Percentiles rank a stretch among this genome's conserved stretches.
These are phyloP conservation scores for Scheffersomyces segobiensis DNA, from an alignment of 1,139 yeast species.

Conservation along the genomic window DNA sequence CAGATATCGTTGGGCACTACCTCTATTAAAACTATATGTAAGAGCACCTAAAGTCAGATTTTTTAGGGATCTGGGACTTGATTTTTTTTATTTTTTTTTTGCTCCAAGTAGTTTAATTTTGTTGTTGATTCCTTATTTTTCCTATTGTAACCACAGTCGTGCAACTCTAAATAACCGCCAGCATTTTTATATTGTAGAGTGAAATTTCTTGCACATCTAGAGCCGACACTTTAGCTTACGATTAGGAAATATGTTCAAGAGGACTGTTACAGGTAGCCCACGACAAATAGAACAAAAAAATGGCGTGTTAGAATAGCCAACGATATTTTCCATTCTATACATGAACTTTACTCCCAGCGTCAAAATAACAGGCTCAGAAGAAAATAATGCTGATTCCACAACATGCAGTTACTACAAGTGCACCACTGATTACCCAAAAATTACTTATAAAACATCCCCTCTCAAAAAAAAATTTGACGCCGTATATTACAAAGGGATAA, in stretches of 20 bases:
- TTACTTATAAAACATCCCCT: background rate
- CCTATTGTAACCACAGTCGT: background rate
- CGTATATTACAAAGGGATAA: background rate
- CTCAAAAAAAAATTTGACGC: background rate
- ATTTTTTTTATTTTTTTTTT: no score
- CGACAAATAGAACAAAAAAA: background rate
- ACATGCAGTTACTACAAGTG: background rate
- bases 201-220: background rate
- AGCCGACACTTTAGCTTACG: background rate
- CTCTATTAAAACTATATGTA: background rate
- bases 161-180: background rate
- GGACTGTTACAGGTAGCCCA: background rate
- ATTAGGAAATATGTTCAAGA: background rate
- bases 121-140: background rate
- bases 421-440: background rate
- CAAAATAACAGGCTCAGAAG: background rate
- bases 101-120: background rate
- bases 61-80: background rate
- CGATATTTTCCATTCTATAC: background rate
- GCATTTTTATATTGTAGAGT: background rate
- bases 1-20: background rate
- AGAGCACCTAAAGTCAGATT: background rate
- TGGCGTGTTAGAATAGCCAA: background rate
- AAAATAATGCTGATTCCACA: background rate
- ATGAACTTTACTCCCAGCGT: background rate